Conservation (phyloP, 305 asterid genomes). For the Fraxinus velutina region DNA sequence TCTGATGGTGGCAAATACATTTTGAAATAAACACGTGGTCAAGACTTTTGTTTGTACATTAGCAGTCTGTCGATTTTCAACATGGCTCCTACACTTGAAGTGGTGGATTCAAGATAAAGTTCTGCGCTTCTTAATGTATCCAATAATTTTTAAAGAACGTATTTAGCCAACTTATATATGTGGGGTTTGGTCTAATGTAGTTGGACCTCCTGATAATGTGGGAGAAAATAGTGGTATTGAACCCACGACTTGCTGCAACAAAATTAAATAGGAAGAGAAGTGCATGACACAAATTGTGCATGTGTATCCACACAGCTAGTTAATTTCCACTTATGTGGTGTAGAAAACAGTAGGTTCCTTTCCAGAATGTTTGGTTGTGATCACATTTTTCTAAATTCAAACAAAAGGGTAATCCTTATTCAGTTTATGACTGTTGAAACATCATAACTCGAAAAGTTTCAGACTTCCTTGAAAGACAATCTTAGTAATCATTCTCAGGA, state of each 20-base stretch:
- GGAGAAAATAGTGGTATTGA: background rate
- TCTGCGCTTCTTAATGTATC: background rate
- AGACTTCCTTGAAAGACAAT: background rate
- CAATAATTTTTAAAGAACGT: background rate
- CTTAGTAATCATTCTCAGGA: background rate
- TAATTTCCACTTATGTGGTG: background rate
- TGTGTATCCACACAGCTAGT: background rate
- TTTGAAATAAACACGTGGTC: background rate
- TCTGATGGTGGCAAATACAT: background rate
- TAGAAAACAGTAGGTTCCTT: background rate
- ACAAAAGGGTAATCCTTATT: background rate
- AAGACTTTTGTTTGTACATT: background rate
- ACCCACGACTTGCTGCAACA: background rate
- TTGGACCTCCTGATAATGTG: conserved; percentile 16
- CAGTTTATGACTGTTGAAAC: background rate
- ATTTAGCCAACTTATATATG: background rate
- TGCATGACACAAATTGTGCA: background rate
- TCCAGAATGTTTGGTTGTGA: background rate
- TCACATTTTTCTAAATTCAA: background rate
- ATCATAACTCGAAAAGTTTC: background rate
- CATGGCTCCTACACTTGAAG: background rate
- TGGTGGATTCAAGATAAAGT: background rate
- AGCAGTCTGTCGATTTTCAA: background rate
- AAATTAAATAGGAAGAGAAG: background rate
- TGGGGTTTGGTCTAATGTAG: background rate